Percentiles rank a stretch among this genome's conserved stretches.
Evolutionary conservation across 164 flowering plant genomes (phyloP).

Genomic region (Aristolochia californica): DNA sequence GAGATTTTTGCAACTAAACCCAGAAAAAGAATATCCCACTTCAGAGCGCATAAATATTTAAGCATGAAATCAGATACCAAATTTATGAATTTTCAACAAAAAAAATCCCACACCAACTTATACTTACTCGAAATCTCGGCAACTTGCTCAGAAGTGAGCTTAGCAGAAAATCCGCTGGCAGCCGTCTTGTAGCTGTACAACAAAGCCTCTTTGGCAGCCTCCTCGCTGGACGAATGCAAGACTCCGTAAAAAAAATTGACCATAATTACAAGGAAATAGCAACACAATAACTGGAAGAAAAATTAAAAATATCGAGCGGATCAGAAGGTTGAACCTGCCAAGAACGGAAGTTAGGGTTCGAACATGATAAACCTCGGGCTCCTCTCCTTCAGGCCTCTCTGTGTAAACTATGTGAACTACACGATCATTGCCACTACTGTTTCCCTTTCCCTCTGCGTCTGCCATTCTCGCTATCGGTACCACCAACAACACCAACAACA

Average conservation of each 20-base stretch:
- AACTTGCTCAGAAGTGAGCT: conserved; percentile 78
- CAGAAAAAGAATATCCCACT: no score
- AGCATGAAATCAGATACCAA: no score
- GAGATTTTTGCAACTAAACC: no score
- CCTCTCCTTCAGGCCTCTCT: conserved; percentile 38
- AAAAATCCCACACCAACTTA: neutral
- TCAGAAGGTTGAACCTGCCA: neutral
- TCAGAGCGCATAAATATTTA: no score
- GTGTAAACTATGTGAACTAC: conserved; percentile 70
- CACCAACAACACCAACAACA: neutral
- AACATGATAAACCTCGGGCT: conserved; percentile 15
- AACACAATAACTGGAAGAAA: neutral
- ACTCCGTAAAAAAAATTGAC: neutral
- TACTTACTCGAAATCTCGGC: conserved; percentile 45
- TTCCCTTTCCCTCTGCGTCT: neutral
- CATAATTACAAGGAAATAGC: neutral
- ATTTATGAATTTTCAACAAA: neutral
- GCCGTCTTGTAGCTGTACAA: conserved; percentile 79
- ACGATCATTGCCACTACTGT: conserved; percentile 2
- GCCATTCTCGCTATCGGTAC: conserved; percentile 1
- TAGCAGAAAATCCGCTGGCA: conserved; percentile 86
- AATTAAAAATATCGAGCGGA: neutral
- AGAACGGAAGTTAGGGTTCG: conserved; percentile 2
- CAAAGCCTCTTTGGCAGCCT: conserved; percentile 74
- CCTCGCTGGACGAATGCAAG: conserved; percentile 39